Conservation (phyloP, 805 yeast species). For the Kodamaea restingae region DNA sequence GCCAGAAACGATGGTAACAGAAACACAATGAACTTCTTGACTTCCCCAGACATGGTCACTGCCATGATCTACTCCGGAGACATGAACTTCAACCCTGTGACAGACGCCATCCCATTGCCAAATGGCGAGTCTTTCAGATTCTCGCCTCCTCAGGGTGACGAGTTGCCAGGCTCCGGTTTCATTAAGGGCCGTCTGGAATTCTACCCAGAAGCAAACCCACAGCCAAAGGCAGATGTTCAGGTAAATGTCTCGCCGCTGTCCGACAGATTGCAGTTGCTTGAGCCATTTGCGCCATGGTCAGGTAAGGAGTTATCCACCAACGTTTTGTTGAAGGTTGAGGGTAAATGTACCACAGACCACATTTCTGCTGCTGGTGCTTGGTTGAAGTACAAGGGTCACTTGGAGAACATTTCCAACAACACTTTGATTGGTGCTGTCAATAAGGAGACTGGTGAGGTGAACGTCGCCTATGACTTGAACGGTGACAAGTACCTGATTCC, state of each 20-base stretch:
- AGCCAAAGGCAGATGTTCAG: constrained; percentile 53
- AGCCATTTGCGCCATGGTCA: constrained; percentile 84
- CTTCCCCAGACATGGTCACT: constrained; percentile 98
- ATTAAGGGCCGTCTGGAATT: constrained; percentile 68
- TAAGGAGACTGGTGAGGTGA: constrained; percentile 95
- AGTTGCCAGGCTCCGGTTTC: constrained; percentile 78
- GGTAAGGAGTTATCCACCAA: constrained; percentile 77
- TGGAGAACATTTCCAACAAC: constrained; percentile 92
- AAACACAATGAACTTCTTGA: constrained; percentile 93
- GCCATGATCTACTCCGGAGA: constrained; percentile 96
- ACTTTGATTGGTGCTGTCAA: constrained; percentile 96
- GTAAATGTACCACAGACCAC: constrained; percentile 98
- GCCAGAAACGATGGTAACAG: constrained; percentile 98
- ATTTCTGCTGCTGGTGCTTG: constrained; percentile 98
- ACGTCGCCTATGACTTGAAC: constrained; percentile 81
- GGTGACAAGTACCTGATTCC: constrained; percentile 80
- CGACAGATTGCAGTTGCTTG: constrained; percentile 85
- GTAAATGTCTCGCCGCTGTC: constrained; percentile 82
- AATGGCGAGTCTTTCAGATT: constrained; percentile 76
- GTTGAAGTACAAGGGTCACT: constrained; percentile 97
- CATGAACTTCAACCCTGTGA: constrained; percentile 85
- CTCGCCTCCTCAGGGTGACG: constrained; percentile 75
- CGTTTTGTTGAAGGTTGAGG: constrained; percentile 86
- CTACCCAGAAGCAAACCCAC: constrained; percentile 70
- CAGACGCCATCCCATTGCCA: constrained; percentile 71